Conservation (phyloP, 192 early-diverging fungal species). For the Cetraspora pellucida region DNA sequence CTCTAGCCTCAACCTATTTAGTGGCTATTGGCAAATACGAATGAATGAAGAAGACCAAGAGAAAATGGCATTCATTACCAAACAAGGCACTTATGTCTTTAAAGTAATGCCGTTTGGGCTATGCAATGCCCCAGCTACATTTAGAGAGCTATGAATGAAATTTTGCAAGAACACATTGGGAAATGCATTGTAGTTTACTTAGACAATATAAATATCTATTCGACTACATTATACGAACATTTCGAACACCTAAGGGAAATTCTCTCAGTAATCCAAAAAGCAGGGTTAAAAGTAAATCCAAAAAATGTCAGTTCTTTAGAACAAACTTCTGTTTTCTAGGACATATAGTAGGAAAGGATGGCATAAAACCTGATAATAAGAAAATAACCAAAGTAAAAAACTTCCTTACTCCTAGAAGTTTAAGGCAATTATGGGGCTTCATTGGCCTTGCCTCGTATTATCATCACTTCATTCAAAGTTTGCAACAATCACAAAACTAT, state of each 20-base stretch:
- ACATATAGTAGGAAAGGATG: not conserved
- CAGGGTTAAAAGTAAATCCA: not conserved
- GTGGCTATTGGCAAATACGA: constrained; percentile 34
- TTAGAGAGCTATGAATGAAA: constrained; percentile 44
- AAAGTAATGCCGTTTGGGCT: constrained; percentile 46
- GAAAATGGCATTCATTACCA: constrained; percentile 40
- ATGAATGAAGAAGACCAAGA: constrained; percentile 31
- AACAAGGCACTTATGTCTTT: constrained; percentile 45
- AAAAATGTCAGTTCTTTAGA: not conserved
- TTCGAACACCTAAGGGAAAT: constrained; percentile 28
- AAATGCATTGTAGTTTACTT: constrained; percentile 43
- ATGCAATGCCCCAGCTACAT: constrained; percentile 46
- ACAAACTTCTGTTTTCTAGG: not conserved
- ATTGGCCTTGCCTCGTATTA: not conserved
- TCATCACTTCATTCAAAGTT: not conserved
- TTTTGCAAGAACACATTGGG: constrained; percentile 38
- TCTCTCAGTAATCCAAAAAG: not conserved
- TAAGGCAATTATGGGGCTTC: not conserved
- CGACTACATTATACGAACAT: constrained; percentile 40
- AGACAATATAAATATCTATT: constrained; percentile 49
- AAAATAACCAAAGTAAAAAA: not conserved
- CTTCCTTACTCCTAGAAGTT: not conserved
- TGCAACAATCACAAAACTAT: not conserved
- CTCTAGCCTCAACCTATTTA: constrained; percentile 43
- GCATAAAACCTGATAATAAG: not conserved